Evolutionary conservation across 129 eudicot genomes (phyloP).

Genomic region (Helianthus tuberosus): DNA sequence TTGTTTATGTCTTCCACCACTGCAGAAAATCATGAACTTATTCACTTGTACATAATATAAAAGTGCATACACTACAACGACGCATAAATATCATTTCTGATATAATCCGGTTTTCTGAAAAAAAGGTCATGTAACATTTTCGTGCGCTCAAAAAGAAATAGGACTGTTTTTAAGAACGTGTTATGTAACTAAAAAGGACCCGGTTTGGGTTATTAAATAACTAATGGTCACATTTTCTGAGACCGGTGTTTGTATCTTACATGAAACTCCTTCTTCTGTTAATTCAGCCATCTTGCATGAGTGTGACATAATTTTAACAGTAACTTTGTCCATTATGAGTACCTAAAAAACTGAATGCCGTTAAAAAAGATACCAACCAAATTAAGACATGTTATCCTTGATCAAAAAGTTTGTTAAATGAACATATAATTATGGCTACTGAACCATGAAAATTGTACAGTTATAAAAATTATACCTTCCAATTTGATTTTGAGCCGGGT

Average conservation of each 20-base stretch:
- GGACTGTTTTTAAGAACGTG: too few relatives aligned
- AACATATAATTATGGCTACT: not conserved
- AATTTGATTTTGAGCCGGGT: slow-evolving; percentile 65
- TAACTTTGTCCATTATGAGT: slow-evolving; percentile 86
- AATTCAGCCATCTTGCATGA: slow-evolving; percentile 96
- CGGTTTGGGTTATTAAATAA: too few relatives aligned
- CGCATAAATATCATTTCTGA: too few relatives aligned
- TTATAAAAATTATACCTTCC: slow-evolving; percentile 66
- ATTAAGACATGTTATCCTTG: too few relatives aligned
- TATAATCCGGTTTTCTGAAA: too few relatives aligned
- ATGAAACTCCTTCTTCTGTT: slow-evolving; percentile 90
- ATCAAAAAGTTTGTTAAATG: not conserved
- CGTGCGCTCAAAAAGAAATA: too few relatives aligned
- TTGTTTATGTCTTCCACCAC: slow-evolving; percentile 89
- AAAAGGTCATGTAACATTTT: too few relatives aligned
- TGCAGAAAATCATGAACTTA: slow-evolving; percentile 28
- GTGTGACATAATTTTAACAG: slow-evolving; percentile 73
- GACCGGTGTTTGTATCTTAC: slow-evolving; percentile 51
- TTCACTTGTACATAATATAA: not conserved
- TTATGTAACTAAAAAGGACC: too few relatives aligned
- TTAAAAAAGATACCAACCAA: too few relatives aligned
- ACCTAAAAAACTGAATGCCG: slow-evolving; percentile 42
- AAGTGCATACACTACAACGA: too few relatives aligned
- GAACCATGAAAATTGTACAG: not conserved
- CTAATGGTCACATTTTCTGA: too few relatives aligned